Conservation (phyloP, 1,139 yeast species). For the Cylindricascospora bacillispora region DNA sequence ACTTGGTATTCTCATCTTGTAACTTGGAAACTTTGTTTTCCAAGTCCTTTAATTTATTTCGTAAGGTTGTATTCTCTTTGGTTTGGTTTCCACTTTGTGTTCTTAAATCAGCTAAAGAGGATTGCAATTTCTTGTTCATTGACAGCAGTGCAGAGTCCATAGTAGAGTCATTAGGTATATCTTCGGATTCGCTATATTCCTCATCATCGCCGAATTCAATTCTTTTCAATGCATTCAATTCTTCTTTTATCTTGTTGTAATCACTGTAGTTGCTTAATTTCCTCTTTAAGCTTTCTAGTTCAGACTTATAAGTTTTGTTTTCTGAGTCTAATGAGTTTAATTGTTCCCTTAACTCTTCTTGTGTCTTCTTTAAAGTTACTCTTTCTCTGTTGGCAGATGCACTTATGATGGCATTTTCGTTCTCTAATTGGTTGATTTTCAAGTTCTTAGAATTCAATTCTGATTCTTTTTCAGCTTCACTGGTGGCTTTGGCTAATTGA, state of each 20-base stretch:
- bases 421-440: slow-evolving; percentile 44
- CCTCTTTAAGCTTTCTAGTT: slow-evolving; percentile 37
- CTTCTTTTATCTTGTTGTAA: slow-evolving; percentile 70
- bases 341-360: slow-evolving; percentile 28
- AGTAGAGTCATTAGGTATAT: slow-evolving; percentile 10
- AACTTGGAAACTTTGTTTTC: slow-evolving; percentile 21
- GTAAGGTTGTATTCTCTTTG: slow-evolving; percentile 14
- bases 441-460: slow-evolving; percentile 27
- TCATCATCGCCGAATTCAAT: slow-evolving; percentile 51
- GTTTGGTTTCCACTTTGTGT: slow-evolving; percentile 18
- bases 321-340: slow-evolving; percentile 34
- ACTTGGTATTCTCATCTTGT: slow-evolving; percentile 36
- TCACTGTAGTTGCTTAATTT: slow-evolving; percentile 39
- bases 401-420: slow-evolving; percentile 50
- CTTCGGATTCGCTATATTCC: slow-evolving; percentile 27
- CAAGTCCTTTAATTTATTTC: slow-evolving; percentile 11
- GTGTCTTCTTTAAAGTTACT: slow-evolving; percentile 22
- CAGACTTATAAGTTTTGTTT: slow-evolving; percentile 35
- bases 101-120: slow-evolving; percentile 26
- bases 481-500: slow-evolving; percentile 38
- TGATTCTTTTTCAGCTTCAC: slow-evolving; percentile 23
- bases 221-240: slow-evolving; percentile 55
- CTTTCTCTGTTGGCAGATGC: slow-evolving; percentile 48
- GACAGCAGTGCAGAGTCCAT: slow-evolving; percentile 30
- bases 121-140: slow-evolving; percentile 33